Evolutionary conservation across 345 rosid species (phyloP).

Genomic region (Arabidopsis suecica): DNA sequence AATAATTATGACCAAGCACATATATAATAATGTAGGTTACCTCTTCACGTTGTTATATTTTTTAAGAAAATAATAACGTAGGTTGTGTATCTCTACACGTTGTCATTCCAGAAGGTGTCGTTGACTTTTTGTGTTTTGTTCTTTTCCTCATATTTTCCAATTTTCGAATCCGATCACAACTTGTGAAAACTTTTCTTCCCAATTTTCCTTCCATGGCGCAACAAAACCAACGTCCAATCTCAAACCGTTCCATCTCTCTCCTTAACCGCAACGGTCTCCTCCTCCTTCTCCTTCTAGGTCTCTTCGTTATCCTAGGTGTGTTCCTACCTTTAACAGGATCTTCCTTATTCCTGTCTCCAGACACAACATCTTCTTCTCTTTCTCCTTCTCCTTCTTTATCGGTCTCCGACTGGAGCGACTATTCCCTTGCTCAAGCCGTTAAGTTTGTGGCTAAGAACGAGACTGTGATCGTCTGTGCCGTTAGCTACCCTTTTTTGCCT

Average conservation of each 20-base stretch:
- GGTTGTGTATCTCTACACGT: not conserved
- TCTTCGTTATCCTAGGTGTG: constrained; percentile 23
- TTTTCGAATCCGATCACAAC: not conserved
- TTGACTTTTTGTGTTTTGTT: not conserved
- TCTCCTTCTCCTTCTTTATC: not conserved
- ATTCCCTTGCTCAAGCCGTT: constrained; percentile 47
- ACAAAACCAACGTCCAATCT: not conserved
- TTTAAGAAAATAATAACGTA: not conserved
- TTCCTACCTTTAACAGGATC: constrained; percentile 45
- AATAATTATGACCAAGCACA: not conserved
- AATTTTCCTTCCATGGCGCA: not conserved
- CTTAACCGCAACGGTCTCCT: constrained; percentile 21
- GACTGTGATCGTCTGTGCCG: constrained; percentile 26
- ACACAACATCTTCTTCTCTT: constrained; percentile 34
- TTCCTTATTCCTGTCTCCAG: constrained; percentile 50
- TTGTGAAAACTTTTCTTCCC: not conserved
- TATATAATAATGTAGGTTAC: not conserved
- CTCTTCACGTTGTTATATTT: not conserved
- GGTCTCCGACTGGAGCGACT: constrained; percentile 61
- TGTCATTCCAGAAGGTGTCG: not conserved
- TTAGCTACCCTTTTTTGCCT: constrained; percentile 69
- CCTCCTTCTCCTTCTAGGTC: constrained; percentile 7
- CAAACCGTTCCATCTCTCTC: constrained; percentile 17
- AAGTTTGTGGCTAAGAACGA: constrained; percentile 19
- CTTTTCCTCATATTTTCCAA: not conserved